These are phyloP conservation scores for Coriaria nepalensis DNA, from an alignment of 306 rosid species.

Conservation along the genomic window DNA sequence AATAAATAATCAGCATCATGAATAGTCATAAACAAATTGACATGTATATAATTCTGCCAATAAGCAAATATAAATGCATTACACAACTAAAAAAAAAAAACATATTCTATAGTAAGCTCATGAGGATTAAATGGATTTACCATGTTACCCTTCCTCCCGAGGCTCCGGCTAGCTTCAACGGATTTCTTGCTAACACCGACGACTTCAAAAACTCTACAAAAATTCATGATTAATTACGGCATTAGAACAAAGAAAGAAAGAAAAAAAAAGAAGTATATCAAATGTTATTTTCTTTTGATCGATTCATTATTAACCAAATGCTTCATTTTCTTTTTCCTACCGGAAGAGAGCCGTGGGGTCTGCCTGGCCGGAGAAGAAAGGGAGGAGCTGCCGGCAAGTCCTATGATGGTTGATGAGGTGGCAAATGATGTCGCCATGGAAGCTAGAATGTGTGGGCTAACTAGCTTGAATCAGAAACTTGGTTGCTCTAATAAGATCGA, in stretches of 20 bases:
- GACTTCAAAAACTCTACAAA: conserved; percentile 51
- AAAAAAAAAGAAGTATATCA: too few relatives aligned
- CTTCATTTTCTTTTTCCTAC: conserved; percentile 4
- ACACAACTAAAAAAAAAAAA: background rate
- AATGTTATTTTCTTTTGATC: background rate
- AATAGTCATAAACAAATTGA: background rate
- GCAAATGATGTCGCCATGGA: conserved; percentile 52
- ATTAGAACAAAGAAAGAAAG: too few relatives aligned
- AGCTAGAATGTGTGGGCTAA: conserved; percentile 8
- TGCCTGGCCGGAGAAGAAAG: conserved; percentile 18
- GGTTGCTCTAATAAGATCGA: background rate
- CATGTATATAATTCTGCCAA: background rate
- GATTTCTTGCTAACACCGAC: conserved; percentile 34
- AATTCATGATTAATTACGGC: too few relatives aligned
- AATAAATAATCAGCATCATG: background rate
- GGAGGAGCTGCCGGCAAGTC: conserved; percentile 33
- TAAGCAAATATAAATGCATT: conserved; percentile 1
- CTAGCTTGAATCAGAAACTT: background rate
- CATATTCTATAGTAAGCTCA: background rate
- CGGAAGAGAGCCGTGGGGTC: conserved; percentile 37
- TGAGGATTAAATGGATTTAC: conserved; percentile 17
- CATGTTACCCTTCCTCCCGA: conserved; percentile 48
- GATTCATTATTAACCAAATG: too few relatives aligned
- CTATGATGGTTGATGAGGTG: conserved; percentile 41
- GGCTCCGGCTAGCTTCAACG: conserved; percentile 38